Evolutionary conservation across 1,139 yeast species (phyloP), one percentile per base, ranked within the genome.

Genomic region (Suhomyces guaymorum): DNA sequence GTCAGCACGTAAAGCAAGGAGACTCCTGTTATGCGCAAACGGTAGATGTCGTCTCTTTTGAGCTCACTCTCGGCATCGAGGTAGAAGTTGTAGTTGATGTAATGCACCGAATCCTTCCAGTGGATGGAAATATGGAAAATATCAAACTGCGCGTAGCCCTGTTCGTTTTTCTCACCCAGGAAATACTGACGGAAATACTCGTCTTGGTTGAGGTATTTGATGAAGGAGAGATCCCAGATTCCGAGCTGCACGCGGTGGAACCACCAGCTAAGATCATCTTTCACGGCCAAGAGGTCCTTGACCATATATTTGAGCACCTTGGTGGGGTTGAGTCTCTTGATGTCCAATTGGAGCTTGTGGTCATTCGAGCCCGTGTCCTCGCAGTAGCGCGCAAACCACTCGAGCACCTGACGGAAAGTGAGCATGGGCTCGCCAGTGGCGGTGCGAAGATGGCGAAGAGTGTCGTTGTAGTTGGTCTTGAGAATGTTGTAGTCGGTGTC

Each of bases 141-240:
- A 33, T 70, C 70, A 44, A 70, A 63, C 21, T 56, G 59, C 10
- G 38, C 34, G 39, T 41, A 48, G 2, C 64, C 65, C 13, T 43
- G 36, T 12, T 31, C 24, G 15, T 46, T 38, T 7, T 45, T 32
- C 6, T 38, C 35, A 1, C 46, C 44, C 3, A 38, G 48, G 5
- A 48, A 42, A 31, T 57, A 52, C 4, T 49, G 32, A 5, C 51
- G 41, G 47, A 66, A 69, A 46, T 66, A 69, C 36, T 49, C 63
- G 30, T 66, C 65, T 44, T 70, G 75, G 47, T 70, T 70, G 38
- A 70, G 40, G 43, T 71, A 78, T 44, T 76, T 72, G 44, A 84
- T 72, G 52, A 83, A 84, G 37, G 75, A 76, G 33, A 82, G 55
- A 43, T 76, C 10, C 97, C 97, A 92, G 21, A 90, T 60, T 0